Percentiles rank a stretch among this genome's conserved stretches.
These are phyloP conservation scores for Grosmannia huntii DNA, from an alignment of 2,329 filamentous ascomycete species.

Conservation along the genomic window DNA sequence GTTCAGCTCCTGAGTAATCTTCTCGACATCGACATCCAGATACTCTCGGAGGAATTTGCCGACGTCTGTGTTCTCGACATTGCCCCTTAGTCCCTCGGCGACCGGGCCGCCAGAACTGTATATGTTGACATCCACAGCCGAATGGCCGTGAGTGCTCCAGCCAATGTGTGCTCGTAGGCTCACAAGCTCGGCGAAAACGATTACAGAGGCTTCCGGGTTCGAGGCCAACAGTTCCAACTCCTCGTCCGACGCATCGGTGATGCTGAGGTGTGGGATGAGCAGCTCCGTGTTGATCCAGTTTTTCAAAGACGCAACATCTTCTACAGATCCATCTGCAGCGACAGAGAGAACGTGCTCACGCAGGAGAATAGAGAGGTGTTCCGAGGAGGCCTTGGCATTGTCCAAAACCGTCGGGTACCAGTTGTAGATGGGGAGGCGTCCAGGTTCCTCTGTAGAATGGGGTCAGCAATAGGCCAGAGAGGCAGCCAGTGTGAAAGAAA, in stretches of 20 bases:
- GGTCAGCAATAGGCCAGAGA: not conserved
- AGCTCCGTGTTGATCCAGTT: constrained; percentile 57
- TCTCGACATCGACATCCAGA: constrained; percentile 64
- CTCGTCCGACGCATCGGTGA: constrained; percentile 55
- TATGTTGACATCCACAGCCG: constrained; percentile 90
- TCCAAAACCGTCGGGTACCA: constrained; percentile 79
- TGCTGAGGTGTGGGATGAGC: constrained; percentile 59
- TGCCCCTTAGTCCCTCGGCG: constrained; percentile 57
- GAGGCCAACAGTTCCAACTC: constrained; percentile 59
- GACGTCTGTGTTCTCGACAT: constrained; percentile 90
- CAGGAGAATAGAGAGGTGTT: constrained; percentile 55
- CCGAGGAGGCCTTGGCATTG: constrained; percentile 62
- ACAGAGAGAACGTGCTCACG: constrained; percentile 38
- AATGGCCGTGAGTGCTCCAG: constrained; percentile 90
- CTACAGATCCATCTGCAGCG: constrained; percentile 1
- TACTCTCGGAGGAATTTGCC: constrained; percentile 72
- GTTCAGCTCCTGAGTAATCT: constrained; percentile 63
- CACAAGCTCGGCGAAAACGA: constrained; percentile 69
- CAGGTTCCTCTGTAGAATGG: constrained; percentile 34
- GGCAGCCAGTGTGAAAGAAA: not conserved
- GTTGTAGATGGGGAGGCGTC: constrained; percentile 42
- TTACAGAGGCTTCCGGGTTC: constrained; percentile 37
- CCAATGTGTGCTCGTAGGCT: constrained; percentile 80
- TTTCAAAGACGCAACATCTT: constrained; percentile 25
- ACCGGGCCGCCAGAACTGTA: constrained; percentile 64